Conservation (phyloP, 2,329 filamentous ascomycete species). For the Claviceps fusiformis region DNA sequence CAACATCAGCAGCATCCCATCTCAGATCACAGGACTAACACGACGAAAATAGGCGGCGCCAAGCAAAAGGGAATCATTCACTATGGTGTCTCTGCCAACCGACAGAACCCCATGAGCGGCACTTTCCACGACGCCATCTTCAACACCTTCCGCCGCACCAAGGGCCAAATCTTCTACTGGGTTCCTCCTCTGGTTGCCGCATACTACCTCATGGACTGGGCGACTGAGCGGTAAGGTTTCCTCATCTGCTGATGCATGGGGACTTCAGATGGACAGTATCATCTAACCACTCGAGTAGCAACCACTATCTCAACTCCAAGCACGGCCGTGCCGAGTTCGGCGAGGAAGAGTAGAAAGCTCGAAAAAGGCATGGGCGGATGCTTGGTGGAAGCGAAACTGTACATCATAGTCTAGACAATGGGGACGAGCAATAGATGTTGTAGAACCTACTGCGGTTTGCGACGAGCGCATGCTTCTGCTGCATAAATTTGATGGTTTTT, state of each 20-base stretch:
- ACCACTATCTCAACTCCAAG: slow-evolving; percentile 74
- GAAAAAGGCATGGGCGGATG: slow-evolving; percentile 7
- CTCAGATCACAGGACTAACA: background rate
- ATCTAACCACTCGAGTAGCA: slow-evolving; percentile 32
- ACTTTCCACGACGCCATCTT: slow-evolving; percentile 72
- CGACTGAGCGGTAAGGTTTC: slow-evolving; percentile 63
- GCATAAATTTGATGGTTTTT: slow-evolving; percentile 5
- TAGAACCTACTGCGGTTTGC: slow-evolving; percentile 7
- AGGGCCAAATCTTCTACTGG: slow-evolving; percentile 79
- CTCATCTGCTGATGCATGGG: too few species aligned
- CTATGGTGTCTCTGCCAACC: slow-evolving; percentile 75
- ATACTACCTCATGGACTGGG: slow-evolving; percentile 84
- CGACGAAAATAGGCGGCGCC: slow-evolving; percentile 31
- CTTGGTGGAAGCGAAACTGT: slow-evolving; percentile 13
- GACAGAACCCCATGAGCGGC: slow-evolving; percentile 76
- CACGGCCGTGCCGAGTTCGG: slow-evolving; percentile 46
- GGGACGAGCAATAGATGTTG: slow-evolving; percentile 24
- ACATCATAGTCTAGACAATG: slow-evolving; percentile 28
- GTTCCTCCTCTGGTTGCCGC: slow-evolving; percentile 63
- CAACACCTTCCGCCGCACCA: slow-evolving; percentile 85
- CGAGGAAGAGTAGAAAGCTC: slow-evolving; percentile 29
- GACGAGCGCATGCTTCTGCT: slow-evolving; percentile 2
- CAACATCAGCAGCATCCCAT: background rate
- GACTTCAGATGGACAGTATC: background rate
- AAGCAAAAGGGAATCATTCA: slow-evolving; percentile 51